phyloP scores from a whole-genome alignment of 192 early-diverging fungal species.

The Gonapodya sp. region DNA sequence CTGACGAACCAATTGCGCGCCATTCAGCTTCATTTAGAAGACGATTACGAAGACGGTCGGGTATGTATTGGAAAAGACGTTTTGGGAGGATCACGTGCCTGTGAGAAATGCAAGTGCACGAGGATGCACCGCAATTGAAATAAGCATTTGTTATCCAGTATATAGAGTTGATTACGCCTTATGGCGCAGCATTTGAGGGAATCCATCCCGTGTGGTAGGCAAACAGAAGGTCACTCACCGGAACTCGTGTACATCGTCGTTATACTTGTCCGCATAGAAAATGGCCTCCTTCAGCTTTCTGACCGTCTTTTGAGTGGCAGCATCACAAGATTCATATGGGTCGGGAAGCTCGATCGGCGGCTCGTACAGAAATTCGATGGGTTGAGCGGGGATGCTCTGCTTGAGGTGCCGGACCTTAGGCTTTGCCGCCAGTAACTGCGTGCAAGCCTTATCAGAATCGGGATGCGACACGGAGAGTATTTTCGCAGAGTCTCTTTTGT shows the following conservation, averaged over 20 bases:
- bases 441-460: too few species aligned
- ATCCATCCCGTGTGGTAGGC: too few species aligned
- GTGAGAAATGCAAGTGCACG: not conserved
- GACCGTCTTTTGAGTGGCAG: not conserved
- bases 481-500: not conserved
- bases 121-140: not conserved
- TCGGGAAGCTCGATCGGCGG: not conserved
- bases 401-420: too few species aligned
- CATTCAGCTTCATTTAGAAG: slow-evolving; percentile 21
- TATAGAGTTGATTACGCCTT: too few species aligned
- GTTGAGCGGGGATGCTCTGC: not conserved
- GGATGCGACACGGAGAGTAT: too few species aligned
- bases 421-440: too few species aligned
- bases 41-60: slow-evolving; percentile 9
- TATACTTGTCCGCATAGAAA: not conserved
- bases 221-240: not conserved
- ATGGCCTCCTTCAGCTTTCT: not conserved
- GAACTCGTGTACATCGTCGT: not conserved
- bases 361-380: not conserved
- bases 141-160: too few species aligned
- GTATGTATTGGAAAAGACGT: slow-evolving; percentile 16
- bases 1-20: slow-evolving; percentile 11
- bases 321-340: not conserved
- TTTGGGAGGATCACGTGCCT: slow-evolving; percentile 22
- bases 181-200: too few species aligned